Evolutionary conservation across 2,329 filamentous ascomycete genomes (phyloP), one percentile per base, ranked within the genome.

Genomic region (Penicillium sp.): DNA sequence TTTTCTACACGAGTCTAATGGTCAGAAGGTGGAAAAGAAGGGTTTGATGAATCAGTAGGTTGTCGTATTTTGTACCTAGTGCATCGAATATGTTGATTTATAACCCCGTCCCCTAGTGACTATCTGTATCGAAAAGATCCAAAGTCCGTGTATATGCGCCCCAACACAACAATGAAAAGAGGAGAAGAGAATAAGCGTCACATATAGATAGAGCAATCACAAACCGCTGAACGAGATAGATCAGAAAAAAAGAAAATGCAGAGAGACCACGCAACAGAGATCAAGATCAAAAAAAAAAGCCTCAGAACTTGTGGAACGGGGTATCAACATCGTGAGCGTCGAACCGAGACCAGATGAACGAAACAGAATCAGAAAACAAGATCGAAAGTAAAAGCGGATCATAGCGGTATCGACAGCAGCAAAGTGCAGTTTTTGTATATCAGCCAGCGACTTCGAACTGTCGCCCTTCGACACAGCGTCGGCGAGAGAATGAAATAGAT

Each of bases 271-370:
- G 24, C 24, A 42, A 58, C 55, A 19, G 15, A 54, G 35, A 15
- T 55, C 26, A 38, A 47, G 53, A 53, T 47, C 37, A 37, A 60
- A 55, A 44, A 49, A 49, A 57, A 44, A 47, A 55, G 45, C 24
- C n/a, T 49, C 15, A 28, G 22, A 42, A 24, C 19, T 63, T 62
- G n/a, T 49, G 33, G 50, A 58, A 66, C 60, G 47, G 60, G 66
- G 59, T 70, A 68, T 70, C 63, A 68, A 63, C 61, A 22, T 61
- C 63, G 67, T 66, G 59, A 69, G 59, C 66, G 62, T 66, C 65
- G 57, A 66, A 51, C 62, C 53, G 55, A 50, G 40, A 61, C 56
- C 65, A 65, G 28, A 61, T 59, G 13, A 42, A 40, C 60, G 44
- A 63, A 62, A 61, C 47, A 26, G 3, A 10, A 42, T 12, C 10